Evolutionary conservation across 2,329 filamentous ascomycete species (phyloP).

Genomic region (Pleurostoma richardsiae): DNA sequence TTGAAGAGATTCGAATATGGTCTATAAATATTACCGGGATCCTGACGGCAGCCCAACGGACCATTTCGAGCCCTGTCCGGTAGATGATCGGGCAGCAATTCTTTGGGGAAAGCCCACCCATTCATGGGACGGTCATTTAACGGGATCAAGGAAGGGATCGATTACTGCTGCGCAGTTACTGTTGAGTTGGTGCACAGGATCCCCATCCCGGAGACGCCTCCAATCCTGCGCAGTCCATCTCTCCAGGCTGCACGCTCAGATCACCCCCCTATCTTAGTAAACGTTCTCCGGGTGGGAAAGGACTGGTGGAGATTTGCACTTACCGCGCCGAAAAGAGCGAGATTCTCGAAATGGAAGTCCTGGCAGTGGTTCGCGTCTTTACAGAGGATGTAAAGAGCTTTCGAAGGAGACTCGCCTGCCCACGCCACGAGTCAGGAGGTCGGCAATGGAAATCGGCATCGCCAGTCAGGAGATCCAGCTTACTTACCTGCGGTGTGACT

Average conservation of each 20-base stretch:
- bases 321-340: conserved; percentile 12
- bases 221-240: conserved; percentile 15
- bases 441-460: neutral
- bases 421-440: too few relatives aligned
- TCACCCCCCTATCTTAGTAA: conserved; percentile 5
- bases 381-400: conserved; percentile 12
- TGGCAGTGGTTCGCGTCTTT: conserved; percentile 11
- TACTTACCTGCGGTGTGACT: conserved; percentile 9
- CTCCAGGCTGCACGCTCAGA: conserved; percentile 1
- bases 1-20: too few relatives aligned
- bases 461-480: neutral
- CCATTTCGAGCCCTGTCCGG: too few relatives aligned
- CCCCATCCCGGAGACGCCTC: conserved; percentile 13
- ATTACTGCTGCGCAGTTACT: neutral
- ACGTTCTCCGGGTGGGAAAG: neutral
- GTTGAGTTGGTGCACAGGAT: conserved; percentile 14
- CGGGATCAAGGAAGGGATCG: too few relatives aligned
- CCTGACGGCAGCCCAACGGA: too few relatives aligned
- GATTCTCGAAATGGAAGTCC: conserved; percentile 12
- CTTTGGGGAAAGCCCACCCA: too few relatives aligned
- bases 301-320: neutral
- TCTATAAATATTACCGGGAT: too few relatives aligned
- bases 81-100: too few relatives aligned
- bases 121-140: too few relatives aligned
- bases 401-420: conserved; percentile 9